Evolutionary conservation across 2,329 filamentous ascomycete species (phyloP).

Genomic region (Colletotrichum simmondsii): DNA sequence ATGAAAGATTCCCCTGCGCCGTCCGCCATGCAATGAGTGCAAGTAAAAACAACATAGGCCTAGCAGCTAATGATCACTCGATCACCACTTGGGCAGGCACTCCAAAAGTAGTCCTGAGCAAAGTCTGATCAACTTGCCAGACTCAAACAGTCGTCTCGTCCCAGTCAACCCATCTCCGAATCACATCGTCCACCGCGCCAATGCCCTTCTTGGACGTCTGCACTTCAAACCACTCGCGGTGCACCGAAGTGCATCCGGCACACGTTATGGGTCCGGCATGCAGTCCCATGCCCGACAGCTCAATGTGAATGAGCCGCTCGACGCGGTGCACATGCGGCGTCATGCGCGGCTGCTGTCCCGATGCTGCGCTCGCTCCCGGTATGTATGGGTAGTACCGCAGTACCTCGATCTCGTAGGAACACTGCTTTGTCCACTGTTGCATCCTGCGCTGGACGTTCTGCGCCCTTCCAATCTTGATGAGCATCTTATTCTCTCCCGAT

Average conservation of each 20-base stretch:
- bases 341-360: constrained; percentile 66
- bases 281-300: constrained; percentile 74
- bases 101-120: background rate
- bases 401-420: constrained; percentile 87
- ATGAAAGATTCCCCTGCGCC: background rate
- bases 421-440: constrained; percentile 94
- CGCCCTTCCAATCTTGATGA: constrained; percentile 75
- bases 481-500: constrained; percentile 66
- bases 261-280: constrained; percentile 70
- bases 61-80: background rate
- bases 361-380: constrained; percentile 47
- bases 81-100: background rate
- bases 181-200: constrained; percentile 72
- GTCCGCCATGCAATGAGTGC: background rate
- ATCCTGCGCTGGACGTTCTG: constrained; percentile 90
- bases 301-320: constrained; percentile 89
- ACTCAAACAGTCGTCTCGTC: constrained; percentile 62
- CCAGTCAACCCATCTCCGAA: constrained; percentile 89
- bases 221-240: constrained; percentile 96
- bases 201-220: constrained; percentile 79
- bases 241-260: constrained; percentile 81
- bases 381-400: constrained; percentile 93
- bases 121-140: too few relatives aligned
- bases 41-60: background rate
- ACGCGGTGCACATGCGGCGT: constrained; percentile 89